Base-by-base conservation (phyloP, 768 basidiomycete species). In the Gymnopilus dilepis region DNA sequence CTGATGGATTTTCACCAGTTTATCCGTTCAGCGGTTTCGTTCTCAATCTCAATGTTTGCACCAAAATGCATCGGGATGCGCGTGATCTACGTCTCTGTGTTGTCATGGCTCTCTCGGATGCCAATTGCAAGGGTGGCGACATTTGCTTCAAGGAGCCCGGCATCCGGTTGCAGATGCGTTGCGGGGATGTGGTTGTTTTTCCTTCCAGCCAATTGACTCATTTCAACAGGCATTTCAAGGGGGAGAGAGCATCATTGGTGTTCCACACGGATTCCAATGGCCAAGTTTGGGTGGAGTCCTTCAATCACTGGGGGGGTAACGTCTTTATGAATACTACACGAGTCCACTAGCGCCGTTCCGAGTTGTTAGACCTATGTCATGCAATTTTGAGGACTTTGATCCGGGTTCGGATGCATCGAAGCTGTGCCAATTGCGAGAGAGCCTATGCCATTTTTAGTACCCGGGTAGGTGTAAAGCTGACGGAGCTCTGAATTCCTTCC, bases 1-100 rank as follows among this genome's bases (percentile, higher is more conserved):
- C 58, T 15, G 62, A 66, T 9, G 63, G 54, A 4, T 43, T 59
- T 1, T 63, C 67, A 1, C 67, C 68, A 2, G 61, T 59, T 0
- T 64, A 69, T 43, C 73, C 72, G 1, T 75, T 74, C 26, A 59
- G 59, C 9, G 71, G 74, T 0, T 71, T 73, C 42, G 67, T 71
- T 0, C 31, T 73, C 17, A 73, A 74, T 33, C 30, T 73, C 31
- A 67, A 70, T 37, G 65, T 71, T 0, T 40, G 60, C 0, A 73
- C 71, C 0, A 55, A 38, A 7, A 58, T 61, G 12, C 73, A 74
- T 43, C 40, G 65, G 4, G 71, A 74, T 47, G 30, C 42, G 17
- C 57, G 61, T 12, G 72, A 74, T 63, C 47, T 65, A 24, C 33
- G 60, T 6, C 43, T 73, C 1, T 74, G 73, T 52, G 19, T 74